Evolutionary conservation across 129 eudicot species (phyloP).

Genomic region (Glebionis coronaria): DNA sequence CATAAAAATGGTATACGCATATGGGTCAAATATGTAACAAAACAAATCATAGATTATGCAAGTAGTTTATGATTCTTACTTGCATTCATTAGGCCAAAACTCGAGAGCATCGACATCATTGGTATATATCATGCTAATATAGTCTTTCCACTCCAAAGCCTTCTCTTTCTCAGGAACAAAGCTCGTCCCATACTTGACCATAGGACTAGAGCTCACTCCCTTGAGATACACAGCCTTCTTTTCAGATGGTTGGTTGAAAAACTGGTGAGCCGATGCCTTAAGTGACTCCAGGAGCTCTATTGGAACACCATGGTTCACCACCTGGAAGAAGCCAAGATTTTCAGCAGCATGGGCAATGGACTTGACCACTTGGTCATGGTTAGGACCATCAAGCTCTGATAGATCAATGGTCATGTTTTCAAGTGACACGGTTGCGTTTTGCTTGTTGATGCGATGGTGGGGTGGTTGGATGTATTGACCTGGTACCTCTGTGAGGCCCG

Average conservation of each 20-base stretch:
- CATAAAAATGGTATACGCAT: not conserved
- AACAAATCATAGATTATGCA: not conserved
- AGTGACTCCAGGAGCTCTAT: constrained; percentile 38
- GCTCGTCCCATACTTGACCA: constrained; percentile 49
- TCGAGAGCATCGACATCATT: constrained; percentile 38
- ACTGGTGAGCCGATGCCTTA: constrained; percentile 37
- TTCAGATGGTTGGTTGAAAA: constrained; percentile 38
- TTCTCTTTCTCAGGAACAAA: constrained; percentile 49
- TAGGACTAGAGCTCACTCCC: constrained; percentile 43
- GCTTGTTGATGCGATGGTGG: constrained; percentile 21
- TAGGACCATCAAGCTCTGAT: constrained; percentile 41
- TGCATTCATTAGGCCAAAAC: constrained; percentile 47
- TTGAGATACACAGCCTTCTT: constrained; percentile 47
- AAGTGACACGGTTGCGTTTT: not conserved
- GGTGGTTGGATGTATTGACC: constrained; percentile 39
- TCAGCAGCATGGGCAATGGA: constrained; percentile 46
- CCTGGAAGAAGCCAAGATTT: constrained; percentile 52
- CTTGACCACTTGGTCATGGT: constrained; percentile 39
- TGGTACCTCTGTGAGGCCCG: constrained; percentile 33
- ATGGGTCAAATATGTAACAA: not conserved
- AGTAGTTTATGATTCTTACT: constrained; percentile 20
- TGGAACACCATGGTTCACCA: constrained; percentile 54
- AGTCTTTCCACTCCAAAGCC: constrained; percentile 50
- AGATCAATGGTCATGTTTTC: constrained; percentile 33
- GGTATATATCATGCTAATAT: constrained; percentile 44